Conservation (phyloP, 1,139 yeast genomes). For the Yamadazyma atmosphaerica region DNA sequence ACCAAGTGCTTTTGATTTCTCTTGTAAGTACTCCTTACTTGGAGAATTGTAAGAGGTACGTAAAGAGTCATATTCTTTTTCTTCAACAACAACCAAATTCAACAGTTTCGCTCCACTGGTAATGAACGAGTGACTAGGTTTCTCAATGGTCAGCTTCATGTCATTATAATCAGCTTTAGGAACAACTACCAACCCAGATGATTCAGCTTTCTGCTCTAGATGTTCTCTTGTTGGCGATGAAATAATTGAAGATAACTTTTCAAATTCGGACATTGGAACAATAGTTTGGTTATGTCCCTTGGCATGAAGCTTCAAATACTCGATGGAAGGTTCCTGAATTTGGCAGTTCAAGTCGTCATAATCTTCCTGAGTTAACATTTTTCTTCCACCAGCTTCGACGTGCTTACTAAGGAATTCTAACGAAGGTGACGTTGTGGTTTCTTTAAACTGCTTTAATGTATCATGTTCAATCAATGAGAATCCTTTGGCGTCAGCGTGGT, state of each 20-base stretch:
- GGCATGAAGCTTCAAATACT: conserved; percentile 23
- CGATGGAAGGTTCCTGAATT: conserved; percentile 20
- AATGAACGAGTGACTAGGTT: conserved; percentile 25
- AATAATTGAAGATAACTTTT: conserved; percentile 25
- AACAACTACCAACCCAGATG: conserved; percentile 33
- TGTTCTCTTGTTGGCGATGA: conserved; percentile 37
- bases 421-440: conserved; percentile 16
- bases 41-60: conserved; percentile 22
- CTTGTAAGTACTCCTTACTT: conserved; percentile 21
- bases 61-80: conserved; percentile 17
- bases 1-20: conserved; percentile 18
- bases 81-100: conserved; percentile 18
- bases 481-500: conserved; percentile 16
- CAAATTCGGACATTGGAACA: conserved; percentile 24
- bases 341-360: conserved; percentile 20
- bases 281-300: conserved; percentile 17
- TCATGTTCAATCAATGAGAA: conserved; percentile 14
- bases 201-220: conserved; percentile 31
- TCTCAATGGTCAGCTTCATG: conserved; percentile 21
- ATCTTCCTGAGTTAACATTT: conserved; percentile 22
- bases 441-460: conserved; percentile 14
- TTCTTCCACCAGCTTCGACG: conserved; percentile 17
- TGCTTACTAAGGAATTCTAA: conserved; percentile 14
- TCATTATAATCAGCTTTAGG: conserved; percentile 22
- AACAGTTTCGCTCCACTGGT: conserved; percentile 13